A percentile compares a stretch with the other conserved stretches of the same genome.
These are phyloP conservation scores for Hylodesmum podocarpum DNA, from an alignment of 306 rosid genomes.

Conservation along the genomic window DNA sequence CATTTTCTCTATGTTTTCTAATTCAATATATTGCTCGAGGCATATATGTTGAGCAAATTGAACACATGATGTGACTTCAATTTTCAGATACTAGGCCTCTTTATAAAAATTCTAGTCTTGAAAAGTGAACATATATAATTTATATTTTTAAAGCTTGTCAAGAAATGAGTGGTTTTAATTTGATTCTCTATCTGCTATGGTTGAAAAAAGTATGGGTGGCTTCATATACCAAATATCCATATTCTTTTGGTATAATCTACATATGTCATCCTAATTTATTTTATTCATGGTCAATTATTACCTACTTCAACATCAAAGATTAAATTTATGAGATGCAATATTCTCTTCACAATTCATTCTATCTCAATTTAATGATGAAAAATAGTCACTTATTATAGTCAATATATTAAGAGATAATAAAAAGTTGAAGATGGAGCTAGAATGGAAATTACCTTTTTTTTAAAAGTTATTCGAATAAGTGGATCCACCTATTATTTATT, in stretches of 20 bases:
- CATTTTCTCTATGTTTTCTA: background rate
- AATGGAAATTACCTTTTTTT: no score
- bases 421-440: no score
- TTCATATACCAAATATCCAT: slow-evolving; percentile 38
- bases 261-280: slow-evolving; percentile 20
- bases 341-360: no score
- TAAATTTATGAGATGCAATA: no score
- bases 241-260: slow-evolving; percentile 38
- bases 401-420: no score
- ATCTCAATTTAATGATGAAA: no score
- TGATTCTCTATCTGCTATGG: slow-evolving; percentile 41
- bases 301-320: slow-evolving; percentile 1
- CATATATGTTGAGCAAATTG: background rate
- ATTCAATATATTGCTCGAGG: background rate
- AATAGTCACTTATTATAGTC: no score
- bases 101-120: background rate
- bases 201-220: background rate
- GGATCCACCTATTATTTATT: no score
- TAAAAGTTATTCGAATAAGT: no score
- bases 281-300: slow-evolving; percentile 7
- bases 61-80: background rate
- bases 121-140: background rate
- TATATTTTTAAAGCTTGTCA: background rate
- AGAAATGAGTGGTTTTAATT: slow-evolving; percentile 51
- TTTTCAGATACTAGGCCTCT: background rate